Evolutionary conservation across 2,329 filamentous ascomycete genomes (phyloP), one percentile per base, ranked within the genome.

Genomic region (Aspergillus sp.): DNA sequence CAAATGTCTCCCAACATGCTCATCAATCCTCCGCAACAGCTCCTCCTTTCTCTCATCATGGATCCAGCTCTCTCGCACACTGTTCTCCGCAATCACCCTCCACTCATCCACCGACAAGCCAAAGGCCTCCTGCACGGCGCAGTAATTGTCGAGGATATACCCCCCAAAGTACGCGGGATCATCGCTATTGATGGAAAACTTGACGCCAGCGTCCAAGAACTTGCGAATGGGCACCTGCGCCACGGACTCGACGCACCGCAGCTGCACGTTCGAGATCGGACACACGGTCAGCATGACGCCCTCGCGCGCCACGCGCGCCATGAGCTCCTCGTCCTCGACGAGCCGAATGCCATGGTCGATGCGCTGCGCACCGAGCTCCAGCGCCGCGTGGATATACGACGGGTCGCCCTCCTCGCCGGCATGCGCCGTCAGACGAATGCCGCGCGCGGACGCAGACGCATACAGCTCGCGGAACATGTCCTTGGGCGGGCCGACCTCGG

Each of bases 301-400:
- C 50, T 83, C 74, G 11, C 71, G 65, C 1, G 81, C 86, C 13
- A 91, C 77, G 20, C 80, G 76, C 54, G 75, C 65, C 67, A 90
- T 73, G 21, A 91, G 73, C 17, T 69, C 75, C 0, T 76, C 70
- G 57, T 89, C 84, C 41, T 87, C 78, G 4, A 81, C 76, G 7
- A 89, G 76, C 7, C 83, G 80, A 51, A 89, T 84, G 1, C 88
- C 88, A 65, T 93, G 88, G 66, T 92, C 88, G 63, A 93, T 89
- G 40, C 89, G 81, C 66, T 81, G 74, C 40, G 84, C 82, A 19
- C 78, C 75, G 41, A 91, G 78, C 59, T 88, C 81, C 38, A 91
- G 73, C 2, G 88, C 85, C 21, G 78, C 76, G 20, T 74, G 71
- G 59, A 93, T 86, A 69, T 88, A 90, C 4, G 76, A 77, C 3